Base-by-base conservation (phyloP, 202 grass and related monocot species). In the Sporobolus alterniflorus region DNA sequence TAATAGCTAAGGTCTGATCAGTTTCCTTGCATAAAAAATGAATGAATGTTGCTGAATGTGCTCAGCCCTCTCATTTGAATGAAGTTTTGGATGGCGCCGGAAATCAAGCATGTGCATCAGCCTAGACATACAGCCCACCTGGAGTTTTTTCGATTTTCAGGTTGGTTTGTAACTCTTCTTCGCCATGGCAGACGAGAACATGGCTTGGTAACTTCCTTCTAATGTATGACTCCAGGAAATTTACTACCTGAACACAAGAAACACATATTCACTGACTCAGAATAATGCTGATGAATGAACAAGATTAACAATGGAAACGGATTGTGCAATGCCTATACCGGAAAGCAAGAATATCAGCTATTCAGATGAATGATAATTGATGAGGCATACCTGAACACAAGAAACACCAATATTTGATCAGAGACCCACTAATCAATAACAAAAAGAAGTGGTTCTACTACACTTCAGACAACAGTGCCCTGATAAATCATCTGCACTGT, bases 71-170 rank as follows among this genome's bases (percentile, higher is more conserved):
- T 76, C 77, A 81, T 96, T 85, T 78, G 97, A 90, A 89, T 94
- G 64, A 84, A 96, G 89, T 89, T 92, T 99, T 46, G 76, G 91
- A 85, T 48, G 72, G 22, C 73, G 80, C 7, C 83, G 91, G 82
- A 99, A 99, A 64, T 99, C 83, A 84, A 99, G 90, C 79, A 96
- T 85, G 71, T 78, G 88, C 78, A 99, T 89, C 40, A 99, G 83
- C 49, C 89, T 83, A n/a, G 89, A 83, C 87, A 94, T 80, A 68
- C 97, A 99, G 39, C 93, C 84, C 46, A 83, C 49, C 60, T 96
- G 85, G 49, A 86, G 61, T 56, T 86, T 92, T 64, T 91, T 63
- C 18, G 67, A 52, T 72, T 69, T 88, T 34, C 18, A 8, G 51
- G 36, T 42, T n/a, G 75, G 78, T 76, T 84, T 81, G 76, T 89